Evolutionary conservation across 163 green algal genomes (phyloP).

Genomic region (Prototheca cutis): DNA sequence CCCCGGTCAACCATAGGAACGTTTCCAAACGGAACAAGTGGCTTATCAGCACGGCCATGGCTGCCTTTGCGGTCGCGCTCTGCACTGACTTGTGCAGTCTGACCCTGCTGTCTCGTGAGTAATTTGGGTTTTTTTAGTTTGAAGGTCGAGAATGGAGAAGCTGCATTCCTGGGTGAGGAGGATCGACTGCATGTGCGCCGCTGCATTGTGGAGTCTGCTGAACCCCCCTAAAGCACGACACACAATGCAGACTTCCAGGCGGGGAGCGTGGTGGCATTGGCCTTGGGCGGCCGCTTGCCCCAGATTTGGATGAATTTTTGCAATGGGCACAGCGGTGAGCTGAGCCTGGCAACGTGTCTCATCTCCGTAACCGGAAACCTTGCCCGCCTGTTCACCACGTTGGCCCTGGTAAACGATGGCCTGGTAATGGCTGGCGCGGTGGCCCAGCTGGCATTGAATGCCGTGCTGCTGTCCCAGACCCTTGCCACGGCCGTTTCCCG

Average conservation of each 20-base stretch:
- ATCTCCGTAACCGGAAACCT: constrained; percentile 63
- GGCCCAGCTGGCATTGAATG: constrained; percentile 34
- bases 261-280: constrained; percentile 24
- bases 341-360: constrained; percentile 50
- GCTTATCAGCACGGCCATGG: neutral
- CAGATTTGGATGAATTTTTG: constrained; percentile 70
- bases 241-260: constrained; percentile 11
- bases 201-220: neutral
- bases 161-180: too few species aligned
- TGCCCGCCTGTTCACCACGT: constrained; percentile 61
- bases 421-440: constrained; percentile 27
- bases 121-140: too few species aligned
- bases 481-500: neutral
- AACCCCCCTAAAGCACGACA: too few species aligned
- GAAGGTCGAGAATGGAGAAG: too few species aligned
- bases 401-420: constrained; percentile 47
- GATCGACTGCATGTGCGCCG: neutral
- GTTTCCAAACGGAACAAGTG: neutral
- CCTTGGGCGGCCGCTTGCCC: constrained; percentile 51
- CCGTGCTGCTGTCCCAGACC: constrained; percentile 28
- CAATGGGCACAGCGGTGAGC: constrained; percentile 59
- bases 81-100: neutral
- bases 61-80: neutral
- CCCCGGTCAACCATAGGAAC: too few species aligned
- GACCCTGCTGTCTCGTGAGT: neutral